Percentiles rank a stretch among this genome's conserved stretches.
These are phyloP conservation scores for Trichoderma breve DNA, from an alignment of 2,329 filamentous ascomycete species.

Conservation along the genomic window DNA sequence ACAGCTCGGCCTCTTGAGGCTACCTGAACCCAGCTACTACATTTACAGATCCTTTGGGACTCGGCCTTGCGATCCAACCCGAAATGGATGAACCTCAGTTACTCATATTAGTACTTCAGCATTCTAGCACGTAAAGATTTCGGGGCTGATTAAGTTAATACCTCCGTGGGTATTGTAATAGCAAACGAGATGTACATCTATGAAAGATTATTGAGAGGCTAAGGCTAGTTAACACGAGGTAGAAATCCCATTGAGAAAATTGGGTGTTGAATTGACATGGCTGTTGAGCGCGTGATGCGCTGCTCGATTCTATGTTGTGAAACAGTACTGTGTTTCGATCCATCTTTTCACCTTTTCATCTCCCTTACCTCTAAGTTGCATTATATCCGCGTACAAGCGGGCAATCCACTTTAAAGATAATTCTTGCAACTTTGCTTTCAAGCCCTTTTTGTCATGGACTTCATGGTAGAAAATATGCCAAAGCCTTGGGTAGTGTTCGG, in stretches of 20 bases:
- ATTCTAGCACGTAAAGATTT: not conserved
- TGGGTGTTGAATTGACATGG: not conserved
- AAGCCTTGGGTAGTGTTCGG: not conserved
- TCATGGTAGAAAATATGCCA: not conserved
- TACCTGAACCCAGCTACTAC: not conserved
- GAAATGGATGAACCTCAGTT: not conserved
- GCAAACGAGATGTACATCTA: not conserved
- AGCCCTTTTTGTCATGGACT: not conserved
- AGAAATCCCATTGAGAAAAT: not conserved
- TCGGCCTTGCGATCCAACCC: not conserved
- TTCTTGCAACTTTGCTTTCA: not conserved
- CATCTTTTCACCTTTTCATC: not conserved
- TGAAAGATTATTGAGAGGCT: not conserved
- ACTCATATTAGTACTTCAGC: not conserved
- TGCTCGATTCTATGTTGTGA: not conserved
- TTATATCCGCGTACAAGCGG: not conserved
- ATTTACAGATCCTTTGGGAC: not conserved
- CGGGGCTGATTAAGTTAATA: not conserved
- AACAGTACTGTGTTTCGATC: not conserved
- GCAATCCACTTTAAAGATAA: not conserved
- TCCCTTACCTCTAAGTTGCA: not conserved
- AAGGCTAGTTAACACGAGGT: not conserved
- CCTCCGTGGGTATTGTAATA: not conserved
- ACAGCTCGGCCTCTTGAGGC: not conserved
- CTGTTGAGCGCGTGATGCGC: not conserved